Evolutionary conservation across 2,329 filamentous ascomycete species (phyloP).

Genomic region (Anisogramma anomala): DNA sequence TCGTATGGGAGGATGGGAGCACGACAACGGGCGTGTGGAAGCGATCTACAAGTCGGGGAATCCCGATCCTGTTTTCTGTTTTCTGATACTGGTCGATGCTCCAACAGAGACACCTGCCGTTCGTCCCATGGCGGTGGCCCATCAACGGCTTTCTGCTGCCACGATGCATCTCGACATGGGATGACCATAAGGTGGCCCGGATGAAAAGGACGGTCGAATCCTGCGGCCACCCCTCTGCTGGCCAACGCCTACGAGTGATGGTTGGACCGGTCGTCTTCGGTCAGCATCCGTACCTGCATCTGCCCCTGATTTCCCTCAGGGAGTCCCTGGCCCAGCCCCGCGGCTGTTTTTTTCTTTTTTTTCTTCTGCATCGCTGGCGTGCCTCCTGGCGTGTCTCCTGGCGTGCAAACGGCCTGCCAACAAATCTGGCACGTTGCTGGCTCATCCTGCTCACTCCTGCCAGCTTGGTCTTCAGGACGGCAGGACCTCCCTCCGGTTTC

Average conservation of each 20-base stretch:
- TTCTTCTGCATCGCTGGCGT: not conserved
- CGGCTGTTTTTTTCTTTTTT: conserved; percentile 9
- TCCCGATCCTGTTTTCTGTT: too few species aligned
- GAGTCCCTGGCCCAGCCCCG: conserved; percentile 2
- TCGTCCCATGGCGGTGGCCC: too few species aligned
- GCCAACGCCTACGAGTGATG: conserved; percentile 1
- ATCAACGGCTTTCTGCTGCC: too few species aligned
- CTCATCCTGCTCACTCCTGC: not conserved
- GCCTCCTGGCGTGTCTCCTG: too few species aligned
- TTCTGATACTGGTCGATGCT: too few species aligned
- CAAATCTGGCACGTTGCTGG: too few species aligned
- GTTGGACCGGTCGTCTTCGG: conserved; percentile 7
- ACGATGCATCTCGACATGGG: conserved; percentile 9
- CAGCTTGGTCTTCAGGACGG: conserved; percentile 3
- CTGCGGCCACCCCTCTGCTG: conserved; percentile 8
- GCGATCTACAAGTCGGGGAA: too few species aligned
- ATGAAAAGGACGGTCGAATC: not conserved
- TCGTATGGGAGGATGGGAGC: too few species aligned
- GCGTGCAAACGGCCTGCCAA: too few species aligned
- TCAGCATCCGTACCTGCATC: conserved; percentile 14
- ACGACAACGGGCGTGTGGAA: too few species aligned
- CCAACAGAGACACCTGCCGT: too few species aligned
- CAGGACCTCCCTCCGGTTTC: conserved; percentile 5
- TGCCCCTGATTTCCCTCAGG: conserved; percentile 11
- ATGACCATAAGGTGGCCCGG: not conserved